Evolutionary conservation across 768 basidiomycete species (phyloP).

Genomic region (Boletus reticuloceps): DNA sequence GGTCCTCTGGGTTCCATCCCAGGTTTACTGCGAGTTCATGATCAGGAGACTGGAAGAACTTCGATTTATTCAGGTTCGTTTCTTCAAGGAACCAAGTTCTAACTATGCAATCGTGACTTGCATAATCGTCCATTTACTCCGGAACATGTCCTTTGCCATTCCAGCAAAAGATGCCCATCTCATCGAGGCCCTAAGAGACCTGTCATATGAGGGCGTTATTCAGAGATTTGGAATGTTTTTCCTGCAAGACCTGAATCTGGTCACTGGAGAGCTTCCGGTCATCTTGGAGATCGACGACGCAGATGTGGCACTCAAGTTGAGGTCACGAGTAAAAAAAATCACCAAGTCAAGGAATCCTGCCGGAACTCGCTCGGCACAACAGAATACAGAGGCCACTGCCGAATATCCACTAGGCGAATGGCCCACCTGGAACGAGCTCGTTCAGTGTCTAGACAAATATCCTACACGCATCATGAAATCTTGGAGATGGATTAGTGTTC

Average conservation of each 20-base stretch:
- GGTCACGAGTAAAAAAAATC: background rate
- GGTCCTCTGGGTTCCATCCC: conserved; percentile 5
- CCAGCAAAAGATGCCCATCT: background rate
- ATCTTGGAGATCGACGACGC: background rate
- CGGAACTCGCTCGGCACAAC: background rate
- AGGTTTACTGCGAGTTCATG: conserved; percentile 1
- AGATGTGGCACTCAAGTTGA: background rate
- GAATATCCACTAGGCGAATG: conserved; percentile 6
- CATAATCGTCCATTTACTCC: conserved; percentile 4
- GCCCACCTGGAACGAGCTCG: conserved; percentile 4
- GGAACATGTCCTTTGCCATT: background rate
- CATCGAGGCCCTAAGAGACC: background rate
- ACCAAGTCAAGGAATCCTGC: background rate
- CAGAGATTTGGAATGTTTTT: conserved; percentile 5
- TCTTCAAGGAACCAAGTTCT: background rate
- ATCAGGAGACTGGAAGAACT: conserved; percentile 1
- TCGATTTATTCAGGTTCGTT: background rate
- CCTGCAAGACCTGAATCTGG: conserved; percentile 6
- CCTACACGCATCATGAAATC: background rate
- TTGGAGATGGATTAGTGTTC: background rate
- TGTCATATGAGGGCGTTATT: background rate
- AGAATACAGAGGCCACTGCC: background rate
- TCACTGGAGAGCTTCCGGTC: background rate
- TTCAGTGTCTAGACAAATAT: background rate
- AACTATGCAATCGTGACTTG: conserved; percentile 8